Conservation (phyloP, 2,329 filamentous ascomycete genomes). For the Dothistroma pini region DNA sequence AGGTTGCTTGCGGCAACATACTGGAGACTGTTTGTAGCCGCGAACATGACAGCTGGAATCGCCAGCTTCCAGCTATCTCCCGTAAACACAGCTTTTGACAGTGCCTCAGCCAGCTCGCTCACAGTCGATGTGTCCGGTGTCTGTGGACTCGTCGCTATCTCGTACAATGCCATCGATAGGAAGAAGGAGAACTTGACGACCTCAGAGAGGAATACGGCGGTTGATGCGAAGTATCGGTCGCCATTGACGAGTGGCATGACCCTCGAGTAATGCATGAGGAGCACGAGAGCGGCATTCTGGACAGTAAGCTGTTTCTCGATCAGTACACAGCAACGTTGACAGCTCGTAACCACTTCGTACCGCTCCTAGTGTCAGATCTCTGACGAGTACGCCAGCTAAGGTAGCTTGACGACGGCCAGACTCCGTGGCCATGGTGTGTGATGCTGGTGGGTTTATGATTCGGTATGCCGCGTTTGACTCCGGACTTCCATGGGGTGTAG, state of each 20-base stretch:
- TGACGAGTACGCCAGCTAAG: slow-evolving; percentile 58
- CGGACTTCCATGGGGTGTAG: not conserved
- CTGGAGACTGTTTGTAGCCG: slow-evolving; percentile 87
- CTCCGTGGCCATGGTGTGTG: slow-evolving; percentile 17
- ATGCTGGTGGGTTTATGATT: slow-evolving; percentile 1
- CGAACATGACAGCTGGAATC: slow-evolving; percentile 83
- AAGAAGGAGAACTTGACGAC: slow-evolving; percentile 85
- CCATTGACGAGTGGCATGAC: slow-evolving; percentile 83
- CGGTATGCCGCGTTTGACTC: not conserved
- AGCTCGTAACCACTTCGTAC: slow-evolving; percentile 36
- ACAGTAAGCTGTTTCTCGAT: slow-evolving; percentile 60
- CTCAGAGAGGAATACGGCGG: slow-evolving; percentile 90
- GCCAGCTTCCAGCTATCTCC: slow-evolving; percentile 94
- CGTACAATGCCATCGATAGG: slow-evolving; percentile 81
- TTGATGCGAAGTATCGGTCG: slow-evolving; percentile 88
- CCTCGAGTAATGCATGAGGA: slow-evolving; percentile 90
- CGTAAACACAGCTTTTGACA: slow-evolving; percentile 77
- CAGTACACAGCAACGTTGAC: slow-evolving; percentile 17
- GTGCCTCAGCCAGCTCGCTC: slow-evolving; percentile 63
- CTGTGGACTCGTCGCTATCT: slow-evolving; percentile 74
- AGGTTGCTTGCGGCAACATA: slow-evolving; percentile 89
- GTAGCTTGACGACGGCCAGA: slow-evolving; percentile 27
- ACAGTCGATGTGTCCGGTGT: slow-evolving; percentile 66
- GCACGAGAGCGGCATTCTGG: slow-evolving; percentile 74
- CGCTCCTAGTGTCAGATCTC: slow-evolving; percentile 63